These are phyloP conservation scores for Acidiella bohemica DNA, from an alignment of 495 filamentous ascomycete species.

Conservation along the genomic window DNA sequence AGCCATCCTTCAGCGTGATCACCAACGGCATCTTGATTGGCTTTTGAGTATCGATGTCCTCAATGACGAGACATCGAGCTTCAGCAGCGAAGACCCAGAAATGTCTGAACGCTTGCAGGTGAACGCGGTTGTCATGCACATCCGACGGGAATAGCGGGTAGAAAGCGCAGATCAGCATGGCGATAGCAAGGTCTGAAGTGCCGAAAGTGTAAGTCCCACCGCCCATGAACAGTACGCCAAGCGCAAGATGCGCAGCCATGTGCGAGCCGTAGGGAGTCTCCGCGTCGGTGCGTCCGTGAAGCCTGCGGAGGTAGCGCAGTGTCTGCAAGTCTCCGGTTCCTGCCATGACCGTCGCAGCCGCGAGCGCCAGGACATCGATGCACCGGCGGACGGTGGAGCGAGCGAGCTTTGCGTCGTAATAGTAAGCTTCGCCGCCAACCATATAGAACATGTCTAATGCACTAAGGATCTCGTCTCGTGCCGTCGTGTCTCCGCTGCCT, in stretches of 20 bases:
- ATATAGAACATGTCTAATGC: conserved; percentile 76
- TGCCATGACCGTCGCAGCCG: conserved; percentile 82
- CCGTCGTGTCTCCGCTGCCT: conserved; percentile 57
- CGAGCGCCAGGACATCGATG: conserved; percentile 69
- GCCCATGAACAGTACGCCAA: conserved; percentile 82
- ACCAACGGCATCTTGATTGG: conserved; percentile 61
- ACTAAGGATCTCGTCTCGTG: conserved; percentile 66
- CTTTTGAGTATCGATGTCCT: conserved; percentile 68
- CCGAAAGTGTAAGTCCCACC: conserved; percentile 85
- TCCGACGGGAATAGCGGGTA: conserved; percentile 83
- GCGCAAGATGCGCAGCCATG: conserved; percentile 79
- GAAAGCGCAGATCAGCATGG: conserved; percentile 77
- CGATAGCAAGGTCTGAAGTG: conserved; percentile 75
- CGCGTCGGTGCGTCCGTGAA: conserved; percentile 75
- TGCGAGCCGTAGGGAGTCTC: conserved; percentile 89
- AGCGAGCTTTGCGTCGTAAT: conserved; percentile 70
- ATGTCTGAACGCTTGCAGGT: conserved; percentile 93
- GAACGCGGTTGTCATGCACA: conserved; percentile 83
- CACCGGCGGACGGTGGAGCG: conserved; percentile 76
- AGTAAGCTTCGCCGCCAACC: conserved; percentile 52
- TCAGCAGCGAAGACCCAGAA: conserved; percentile 94
- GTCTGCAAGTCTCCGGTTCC: conserved; percentile 80
- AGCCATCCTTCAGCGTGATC: conserved; percentile 39
- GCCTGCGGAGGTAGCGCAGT: conserved; percentile 74
- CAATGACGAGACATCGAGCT: conserved; percentile 69